Conservation (phyloP, 1,139 yeast species). For the Geotrichum europaeum region DNA sequence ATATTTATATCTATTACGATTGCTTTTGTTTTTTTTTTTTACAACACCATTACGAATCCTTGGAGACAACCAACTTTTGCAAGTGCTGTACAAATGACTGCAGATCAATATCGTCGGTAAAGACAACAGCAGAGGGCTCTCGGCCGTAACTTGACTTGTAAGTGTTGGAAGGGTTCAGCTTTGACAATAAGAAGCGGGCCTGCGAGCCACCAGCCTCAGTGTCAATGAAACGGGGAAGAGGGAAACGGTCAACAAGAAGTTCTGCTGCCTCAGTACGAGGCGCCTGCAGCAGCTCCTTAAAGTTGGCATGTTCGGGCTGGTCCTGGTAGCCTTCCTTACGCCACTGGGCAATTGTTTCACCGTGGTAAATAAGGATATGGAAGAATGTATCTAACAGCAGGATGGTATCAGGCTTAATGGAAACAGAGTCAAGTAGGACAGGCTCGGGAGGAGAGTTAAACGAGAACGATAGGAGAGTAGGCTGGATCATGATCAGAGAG, state of each 20-base stretch:
- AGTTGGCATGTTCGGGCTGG: constrained; percentile 55
- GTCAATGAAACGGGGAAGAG: constrained; percentile 66
- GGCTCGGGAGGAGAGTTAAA: constrained; percentile 56
- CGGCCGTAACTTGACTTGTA: constrained; percentile 42
- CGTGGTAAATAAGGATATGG: constrained; percentile 66
- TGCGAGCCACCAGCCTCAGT: constrained; percentile 76
- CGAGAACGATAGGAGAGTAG: constrained; percentile 61
- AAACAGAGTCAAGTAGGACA: constrained; percentile 62
- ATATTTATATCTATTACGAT: neutral
- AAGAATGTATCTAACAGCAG: constrained; percentile 67
- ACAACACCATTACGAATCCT: constrained; percentile 14
- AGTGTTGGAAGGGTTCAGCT: constrained; percentile 65
- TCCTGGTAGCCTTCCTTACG: constrained; percentile 63
- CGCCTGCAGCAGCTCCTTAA: constrained; percentile 52
- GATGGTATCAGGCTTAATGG: constrained; percentile 56
- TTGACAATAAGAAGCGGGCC: constrained; percentile 69
- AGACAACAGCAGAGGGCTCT: constrained; percentile 38
- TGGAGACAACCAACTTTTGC: constrained; percentile 34
- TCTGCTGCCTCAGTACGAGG: constrained; percentile 70
- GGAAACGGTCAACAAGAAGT: constrained; percentile 60
- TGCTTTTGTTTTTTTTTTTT: neutral
- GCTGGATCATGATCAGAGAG: constrained; percentile 69
- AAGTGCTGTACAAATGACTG: constrained; percentile 58
- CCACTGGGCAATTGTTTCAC: constrained; percentile 65
- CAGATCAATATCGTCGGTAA: constrained; percentile 66